Base-by-base conservation (phyloP, 2,329 filamentous ascomycete genomes). In the Sclerotinia borealis region DNA sequence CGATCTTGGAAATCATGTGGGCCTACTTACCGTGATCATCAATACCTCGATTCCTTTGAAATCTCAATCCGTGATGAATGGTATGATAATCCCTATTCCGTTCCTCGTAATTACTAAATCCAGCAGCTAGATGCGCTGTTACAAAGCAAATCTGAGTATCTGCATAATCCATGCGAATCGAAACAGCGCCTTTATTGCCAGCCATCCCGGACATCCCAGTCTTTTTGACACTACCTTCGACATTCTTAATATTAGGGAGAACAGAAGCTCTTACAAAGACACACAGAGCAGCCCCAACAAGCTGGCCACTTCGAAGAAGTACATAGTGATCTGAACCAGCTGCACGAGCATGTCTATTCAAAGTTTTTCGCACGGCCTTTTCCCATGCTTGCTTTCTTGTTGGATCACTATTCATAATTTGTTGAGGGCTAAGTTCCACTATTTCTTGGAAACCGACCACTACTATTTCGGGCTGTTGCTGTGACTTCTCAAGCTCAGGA, bases 391-490 rank as follows among this genome's bases (percentile, higher is more conserved):
- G 87, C 68, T 93, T 91, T 61, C 91, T 85, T 3, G 87, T 86
- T 1, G 95, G 95, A 74, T 99, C 93, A 65, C 93, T 98, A 68
- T 96, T 96, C 92, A 99, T 97, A 72, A 99, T 98, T 73, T 99
- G 95, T 75, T 98, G 93, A 19, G 96, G 95, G 70, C 92, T 97
- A 52, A 99, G 80, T 73, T 96, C 91, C n/a, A 99, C 95, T 67
- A 99, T 98, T 76, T 99, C 95, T 74, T 99, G 95, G 71, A 99
- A 98, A 0, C 92, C 95, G 19, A 97, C 88, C 9, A 90, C 92
- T 59, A 96, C 87, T 43, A 99, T 90, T 64, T 93, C 90, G 7
- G 95, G 93, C 65, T 90, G 86, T 52, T 83, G 78, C 50, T 81
- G 77, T n/a, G 80, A 78, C 22, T 76, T 70, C 55, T 84, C 80